Percentiles rank a stretch among this genome's conserved stretches.
Evolutionary conservation across 78 protist genomes (phyloP).

Genomic region (Tieghemostelium lacteum): DNA sequence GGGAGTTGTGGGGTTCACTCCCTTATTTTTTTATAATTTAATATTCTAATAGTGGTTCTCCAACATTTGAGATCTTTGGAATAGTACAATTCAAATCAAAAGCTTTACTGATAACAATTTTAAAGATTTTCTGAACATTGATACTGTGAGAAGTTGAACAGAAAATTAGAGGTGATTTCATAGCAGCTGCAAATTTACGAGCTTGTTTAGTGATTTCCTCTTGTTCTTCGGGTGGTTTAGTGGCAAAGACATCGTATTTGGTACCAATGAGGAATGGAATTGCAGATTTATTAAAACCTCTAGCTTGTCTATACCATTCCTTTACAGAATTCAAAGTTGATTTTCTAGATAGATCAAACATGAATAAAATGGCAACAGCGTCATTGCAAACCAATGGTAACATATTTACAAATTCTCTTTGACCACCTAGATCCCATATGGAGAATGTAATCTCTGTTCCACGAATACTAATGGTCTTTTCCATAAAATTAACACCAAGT

Average conservation of each 20-base stretch:
- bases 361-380: conserved; percentile 96
- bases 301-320: conserved; percentile 97
- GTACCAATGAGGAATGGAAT: conserved; percentile 96
- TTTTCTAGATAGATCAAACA: conserved; percentile 97
- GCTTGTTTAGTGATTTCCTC: conserved; percentile 94
- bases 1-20: background rate
- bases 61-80: conserved; percentile 77
- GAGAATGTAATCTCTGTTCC: conserved; percentile 94
- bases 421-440: conserved; percentile 99
- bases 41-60: conserved; percentile 94
- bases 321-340: conserved; percentile 91
- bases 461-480: conserved; percentile 91
- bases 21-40: conserved; percentile 17
- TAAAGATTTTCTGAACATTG: conserved; percentile 94
- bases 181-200: conserved; percentile 94
- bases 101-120: conserved; percentile 91
- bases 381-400: conserved; percentile 97
- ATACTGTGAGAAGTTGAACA: conserved; percentile 91
- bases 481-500: conserved; percentile 99
- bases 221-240: conserved; percentile 89
- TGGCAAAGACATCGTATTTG: conserved; percentile 93
- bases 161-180: conserved; percentile 97
- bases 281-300: conserved; percentile 95
- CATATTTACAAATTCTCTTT: conserved; percentile 96
- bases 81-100: conserved; percentile 91